Conservation (phyloP, 2,329 filamentous ascomycete genomes). For the Aureobasidium sp. region DNA sequence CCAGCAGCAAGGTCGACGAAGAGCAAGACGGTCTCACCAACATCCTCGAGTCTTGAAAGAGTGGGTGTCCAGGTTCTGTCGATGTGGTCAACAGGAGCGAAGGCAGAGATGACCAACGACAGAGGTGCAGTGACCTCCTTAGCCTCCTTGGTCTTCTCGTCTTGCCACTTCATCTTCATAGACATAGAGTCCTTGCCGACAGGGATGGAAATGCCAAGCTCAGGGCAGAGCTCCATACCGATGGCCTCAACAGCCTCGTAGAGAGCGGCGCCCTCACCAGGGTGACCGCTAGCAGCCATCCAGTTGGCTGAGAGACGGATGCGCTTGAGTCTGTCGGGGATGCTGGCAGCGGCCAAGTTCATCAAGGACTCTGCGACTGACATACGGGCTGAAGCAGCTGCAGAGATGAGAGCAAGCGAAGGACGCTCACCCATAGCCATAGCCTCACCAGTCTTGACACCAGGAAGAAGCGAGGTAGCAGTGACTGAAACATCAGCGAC, state of each 20-base stretch:
- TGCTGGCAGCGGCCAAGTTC: conserved; percentile 79
- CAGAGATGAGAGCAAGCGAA: conserved; percentile 78
- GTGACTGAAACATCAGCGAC: conserved; percentile 93
- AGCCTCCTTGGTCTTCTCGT: conserved; percentile 55
- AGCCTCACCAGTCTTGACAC: conserved; percentile 77
- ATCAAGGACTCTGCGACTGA: conserved; percentile 88
- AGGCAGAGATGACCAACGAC: conserved; percentile 85
- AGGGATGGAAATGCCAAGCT: conserved; percentile 86
- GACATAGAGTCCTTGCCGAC: conserved; percentile 98
- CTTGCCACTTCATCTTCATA: conserved; percentile 96
- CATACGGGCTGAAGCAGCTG: conserved; percentile 89
- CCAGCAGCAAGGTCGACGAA: conserved; percentile 85
- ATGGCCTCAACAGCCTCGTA: conserved; percentile 93
- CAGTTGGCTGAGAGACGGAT: conserved; percentile 93
- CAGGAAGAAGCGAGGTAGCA: conserved; percentile 67
- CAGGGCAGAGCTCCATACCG: conserved; percentile 83
- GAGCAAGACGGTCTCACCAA: conserved; percentile 80
- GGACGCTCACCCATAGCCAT: conserved; percentile 97
- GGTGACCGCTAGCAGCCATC: conserved; percentile 96
- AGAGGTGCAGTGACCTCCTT: conserved; percentile 90
- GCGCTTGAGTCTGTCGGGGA: conserved; percentile 65
- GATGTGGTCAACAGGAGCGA: conserved; percentile 75
- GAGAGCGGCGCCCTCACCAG: conserved; percentile 83
- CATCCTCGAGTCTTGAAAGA: conserved; percentile 72
- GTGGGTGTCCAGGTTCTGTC: conserved; percentile 90